Base-by-base conservation (phyloP, 2,329 filamentous ascomycete species). In the Xylaria digitata region DNA sequence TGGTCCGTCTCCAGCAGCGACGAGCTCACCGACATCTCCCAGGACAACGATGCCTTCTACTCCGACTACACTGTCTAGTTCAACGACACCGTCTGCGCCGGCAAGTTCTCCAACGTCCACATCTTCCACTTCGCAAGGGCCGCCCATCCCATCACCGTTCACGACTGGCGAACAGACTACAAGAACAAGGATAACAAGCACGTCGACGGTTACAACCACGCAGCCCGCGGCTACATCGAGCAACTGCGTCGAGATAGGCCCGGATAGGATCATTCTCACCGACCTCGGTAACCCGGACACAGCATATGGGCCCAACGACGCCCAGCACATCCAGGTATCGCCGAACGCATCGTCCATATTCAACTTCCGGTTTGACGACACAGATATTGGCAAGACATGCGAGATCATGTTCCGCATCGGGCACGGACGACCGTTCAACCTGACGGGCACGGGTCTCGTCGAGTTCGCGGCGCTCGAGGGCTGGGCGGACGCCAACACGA, bases 341-440 rank as follows among this genome's bases (percentile, higher is more conserved):
- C 77, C 81, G 19, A 82, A 80, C 62, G 77, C 86, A 55, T 86
- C 85, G 9, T 85, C 85, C 13, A 85, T 91, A 74, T 92, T 90
- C 84, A 90, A 90, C 81, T 92, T 92, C 78, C 88, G 90, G 74
- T 86, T 92, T 49, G 86, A 86, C 0, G 68, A 77, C 3, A 77
- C 79, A 5, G 83, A 87, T 71, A 72, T 80, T 8, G 87, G 86
- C 71, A 86, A 87, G 78, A 86, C 80, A 6, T 92, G 90, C 80
- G 85, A 83, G 62, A 80, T 92, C 8, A 80, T 89, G 63, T 92
- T 92, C 84, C 66, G 90, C 19, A 46, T 73, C 19, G 61, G 62
- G 43, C 13, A 43, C 4, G 53, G n/a, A 11, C 23, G n/a, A 2
- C 49, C 53, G 19, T 71, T 68, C 46, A 67, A 58, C 8, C 62